Base-by-base conservation (phyloP, 1,284 basidiomycete genomes). In the Ustilago loliicola region DNA sequence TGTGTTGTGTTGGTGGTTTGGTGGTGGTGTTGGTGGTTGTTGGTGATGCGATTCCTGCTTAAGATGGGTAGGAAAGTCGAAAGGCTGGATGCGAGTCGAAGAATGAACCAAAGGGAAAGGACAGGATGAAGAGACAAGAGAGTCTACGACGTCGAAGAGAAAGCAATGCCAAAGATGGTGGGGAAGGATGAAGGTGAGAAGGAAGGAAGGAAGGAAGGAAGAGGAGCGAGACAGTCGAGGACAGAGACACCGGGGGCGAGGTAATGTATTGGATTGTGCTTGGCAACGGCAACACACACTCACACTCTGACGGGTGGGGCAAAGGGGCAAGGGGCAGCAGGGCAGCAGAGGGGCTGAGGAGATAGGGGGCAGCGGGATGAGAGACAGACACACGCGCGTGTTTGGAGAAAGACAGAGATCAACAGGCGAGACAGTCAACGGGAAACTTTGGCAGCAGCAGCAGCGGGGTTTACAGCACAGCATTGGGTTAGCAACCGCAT, bases 101-200 rank as follows among this genome's bases (percentile, higher is more conserved):
- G 8, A 21, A 55, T 27, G 55, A 29, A 45, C 23, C 8, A 23
- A 30, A 57, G 9, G 25, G 48, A 23, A 65, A 58, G 25, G 50
- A 65, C 8, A 51, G 60, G 38, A 53, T 54, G 60, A 54, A 62
- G 60, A 54, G 25, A 38, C 13, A 29, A 57, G 51, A 53, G 19
- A 15, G 50, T 32, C 25, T 56, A 15, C 23, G 48, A 58, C n/a
- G 55, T 58, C 47, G 62, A 34, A 9, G 27, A 53, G 29, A 42
- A 38, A 32, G 45, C 40, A 62, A 61, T 21, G 42, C 27, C 48
- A 29, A 19, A 29, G 25, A 6, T 25, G 52, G 32, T 55, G 52
- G 25, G 32, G 61, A 54, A 58, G 45, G 47, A 23, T 23, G 34
- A 27, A 29, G 40, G 51, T 17, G 23, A 42, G 19, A 40, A 58